Evolutionary conservation across 163 green algal species (phyloP).

Genomic region (Prototheca stagnorum): DNA sequence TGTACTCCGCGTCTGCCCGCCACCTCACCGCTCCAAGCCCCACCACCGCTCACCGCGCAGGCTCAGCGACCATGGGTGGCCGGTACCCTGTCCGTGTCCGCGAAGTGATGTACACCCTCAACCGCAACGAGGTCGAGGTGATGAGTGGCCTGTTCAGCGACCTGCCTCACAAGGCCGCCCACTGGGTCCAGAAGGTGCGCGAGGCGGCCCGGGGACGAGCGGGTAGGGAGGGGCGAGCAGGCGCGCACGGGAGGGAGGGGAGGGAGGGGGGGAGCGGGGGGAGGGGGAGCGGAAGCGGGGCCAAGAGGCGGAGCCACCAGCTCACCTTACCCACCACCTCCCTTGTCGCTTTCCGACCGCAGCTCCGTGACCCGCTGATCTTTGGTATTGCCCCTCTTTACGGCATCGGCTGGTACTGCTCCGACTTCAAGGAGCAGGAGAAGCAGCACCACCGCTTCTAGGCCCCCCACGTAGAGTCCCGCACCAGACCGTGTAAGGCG

Average conservation of each 20-base stretch:
- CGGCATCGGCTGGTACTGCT: conserved; percentile 5
- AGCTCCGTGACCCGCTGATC: conserved; percentile 10
- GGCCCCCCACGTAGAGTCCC: too few relatives aligned
- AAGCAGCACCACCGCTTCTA: conserved; percentile 39
- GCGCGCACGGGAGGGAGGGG: too few relatives aligned
- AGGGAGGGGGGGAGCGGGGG: too few relatives aligned
- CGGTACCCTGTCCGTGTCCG: conserved; percentile 42
- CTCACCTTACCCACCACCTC: not conserved
- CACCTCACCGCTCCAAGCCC: too few relatives aligned
- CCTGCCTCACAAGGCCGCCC: conserved; percentile 41
- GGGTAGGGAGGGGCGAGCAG: too few relatives aligned
- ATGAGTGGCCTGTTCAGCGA: conserved; percentile 64
- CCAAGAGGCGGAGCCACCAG: not conserved
- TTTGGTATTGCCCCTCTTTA: conserved; percentile 10
- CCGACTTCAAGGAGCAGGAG: conserved; percentile 47
- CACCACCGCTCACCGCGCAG: too few relatives aligned
- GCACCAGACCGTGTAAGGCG: not conserved
- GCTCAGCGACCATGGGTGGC: conserved; percentile 22
- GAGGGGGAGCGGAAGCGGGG: too few relatives aligned
- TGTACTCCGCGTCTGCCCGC: too few relatives aligned
- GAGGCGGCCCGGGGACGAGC: not conserved
- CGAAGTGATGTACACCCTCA: conserved; percentile 75
- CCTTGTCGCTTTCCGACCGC: not conserved
- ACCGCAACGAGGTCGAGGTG: conserved; percentile 59
- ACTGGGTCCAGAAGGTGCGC: conserved; percentile 41